phyloP scores from a whole-genome alignment of 305 asterid species.

The Striga hermonthica region DNA sequence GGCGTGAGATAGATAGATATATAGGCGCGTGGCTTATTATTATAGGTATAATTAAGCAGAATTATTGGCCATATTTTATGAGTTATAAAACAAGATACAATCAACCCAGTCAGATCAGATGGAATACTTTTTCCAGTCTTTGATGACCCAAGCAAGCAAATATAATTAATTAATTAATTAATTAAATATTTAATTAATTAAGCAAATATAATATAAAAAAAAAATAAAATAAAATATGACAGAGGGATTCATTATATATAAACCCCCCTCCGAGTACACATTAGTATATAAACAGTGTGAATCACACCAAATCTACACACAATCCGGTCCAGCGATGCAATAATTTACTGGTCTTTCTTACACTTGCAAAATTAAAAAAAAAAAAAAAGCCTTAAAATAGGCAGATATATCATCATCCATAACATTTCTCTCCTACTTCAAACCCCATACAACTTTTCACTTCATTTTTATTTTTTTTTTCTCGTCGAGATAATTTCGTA shows the following conservation, averaged over 20 bases:
- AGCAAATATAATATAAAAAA: constrained; percentile 32
- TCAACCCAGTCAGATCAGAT: constrained; percentile 41
- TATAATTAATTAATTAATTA: constrained; percentile 12
- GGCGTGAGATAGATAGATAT: too few relatives aligned
- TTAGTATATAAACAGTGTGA: too few relatives aligned
- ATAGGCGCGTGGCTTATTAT: too few relatives aligned
- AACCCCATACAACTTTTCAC: too few relatives aligned
- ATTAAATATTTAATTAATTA: constrained; percentile 29
- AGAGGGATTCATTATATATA: constrained; percentile 3
- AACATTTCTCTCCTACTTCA: too few relatives aligned
- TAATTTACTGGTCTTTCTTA: constrained; percentile 38
- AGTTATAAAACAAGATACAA: constrained; percentile 40
- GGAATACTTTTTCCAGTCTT: constrained; percentile 27
- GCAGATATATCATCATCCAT: too few relatives aligned
- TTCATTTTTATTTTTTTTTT: too few relatives aligned
- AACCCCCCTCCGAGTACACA: constrained; percentile 39
- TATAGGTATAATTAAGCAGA: too few relatives aligned
- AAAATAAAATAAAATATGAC: constrained; percentile 35
- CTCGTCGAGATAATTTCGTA: too few relatives aligned
- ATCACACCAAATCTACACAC: too few relatives aligned
- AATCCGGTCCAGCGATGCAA: constrained; percentile 93
- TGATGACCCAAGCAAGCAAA: constrained; percentile 23
- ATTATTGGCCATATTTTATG: constrained; percentile 30
- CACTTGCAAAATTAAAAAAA: constrained; percentile 21
- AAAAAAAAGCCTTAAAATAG: too few relatives aligned